Evolutionary conservation across 2,329 filamentous ascomycete species (phyloP), one percentile per base, ranked within the genome.

Genomic region (Cladosporium sp.): DNA sequence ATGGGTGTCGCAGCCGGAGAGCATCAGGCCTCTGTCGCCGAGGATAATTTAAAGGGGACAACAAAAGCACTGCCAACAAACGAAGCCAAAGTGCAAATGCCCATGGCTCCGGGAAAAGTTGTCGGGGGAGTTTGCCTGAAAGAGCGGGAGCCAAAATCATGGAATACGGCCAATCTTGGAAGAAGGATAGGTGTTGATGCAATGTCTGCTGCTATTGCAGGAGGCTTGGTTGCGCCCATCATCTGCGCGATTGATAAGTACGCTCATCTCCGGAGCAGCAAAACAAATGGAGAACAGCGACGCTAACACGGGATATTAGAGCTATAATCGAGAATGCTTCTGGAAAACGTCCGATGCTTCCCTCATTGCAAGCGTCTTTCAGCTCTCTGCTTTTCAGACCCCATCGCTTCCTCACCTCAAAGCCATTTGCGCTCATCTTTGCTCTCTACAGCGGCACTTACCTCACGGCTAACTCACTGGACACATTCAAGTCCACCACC

Each of bases 191-290:
- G 76, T 38, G 80, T 83, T 13, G 89, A 96, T 72, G 69, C 80
- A 18, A 68, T 80, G 39, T 84, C 85, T 61, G 90, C 89, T 1
- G 78, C 80, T 2, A 79, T 80, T 40, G 88, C 90, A 9, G 89
- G 86, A 2, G 80, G 79, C 6, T 73, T 93, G 54, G 86, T 96
- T 42, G 89, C 90, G 49, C 90, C 91, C 1, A 66, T 95, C 34
- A 92, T 96, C 56, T 87, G 86, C 32, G 85, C 93, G 58, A 93
- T 96, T 69, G 90, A 96, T 69, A 83, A 86, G 87, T 91, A 73
- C 54, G 73, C 62, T 17, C 32, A 13, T 30, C 15, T 17, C 24
- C 32, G 4, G 17, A 45, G 20, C 29, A 11, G 8, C 8, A 22
- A 19, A 15, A 20, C 9, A 12, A 9, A 12, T 12, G 12, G 15